Percentiles rank a stretch among this genome's conserved stretches.
phyloP scores from a whole-genome alignment of 2,329 filamentous ascomycete genomes.

The Colletotrichum sp. region DNA sequence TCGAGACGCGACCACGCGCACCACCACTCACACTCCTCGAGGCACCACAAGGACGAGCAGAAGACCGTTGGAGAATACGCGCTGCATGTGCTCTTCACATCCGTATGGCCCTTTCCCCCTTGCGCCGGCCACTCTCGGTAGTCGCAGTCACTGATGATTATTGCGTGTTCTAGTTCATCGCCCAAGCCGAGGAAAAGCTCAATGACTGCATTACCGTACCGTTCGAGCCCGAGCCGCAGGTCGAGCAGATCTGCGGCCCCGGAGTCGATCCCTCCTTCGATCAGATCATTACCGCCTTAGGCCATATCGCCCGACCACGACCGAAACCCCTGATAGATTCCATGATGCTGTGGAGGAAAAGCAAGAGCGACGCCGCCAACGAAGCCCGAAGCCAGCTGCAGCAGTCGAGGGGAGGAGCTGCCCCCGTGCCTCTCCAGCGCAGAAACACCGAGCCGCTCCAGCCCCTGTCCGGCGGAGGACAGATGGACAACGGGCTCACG shows the following conservation, averaged over 20 bases:
- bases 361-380: constrained; percentile 87
- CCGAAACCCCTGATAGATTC: constrained; percentile 96
- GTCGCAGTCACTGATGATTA: constrained; percentile 32
- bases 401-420: constrained; percentile 46
- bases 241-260: constrained; percentile 90
- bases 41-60: constrained; percentile 72
- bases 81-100: constrained; percentile 93
- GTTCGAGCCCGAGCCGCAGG: constrained; percentile 79
- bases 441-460: constrained; percentile 78
- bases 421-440: constrained; percentile 60
- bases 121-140: background rate
- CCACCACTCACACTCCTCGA: constrained; percentile 78
- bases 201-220: constrained; percentile 83
- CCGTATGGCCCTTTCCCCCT: constrained; percentile 57
- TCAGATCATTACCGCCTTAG: constrained; percentile 89
- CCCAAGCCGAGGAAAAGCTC: constrained; percentile 95
- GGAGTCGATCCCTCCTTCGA: constrained; percentile 90
- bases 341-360: constrained; percentile 98
- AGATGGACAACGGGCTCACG: constrained; percentile 31
- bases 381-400: constrained; percentile 67
- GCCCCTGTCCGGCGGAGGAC: constrained; percentile 35
- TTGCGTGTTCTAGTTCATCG: constrained; percentile 71
- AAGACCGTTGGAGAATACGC: constrained; percentile 99
- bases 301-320: constrained; percentile 92
- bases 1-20: constrained; percentile 74